Base-by-base conservation (phyloP, 2,329 filamentous ascomycete species). In the Fusarium sp. region DNA sequence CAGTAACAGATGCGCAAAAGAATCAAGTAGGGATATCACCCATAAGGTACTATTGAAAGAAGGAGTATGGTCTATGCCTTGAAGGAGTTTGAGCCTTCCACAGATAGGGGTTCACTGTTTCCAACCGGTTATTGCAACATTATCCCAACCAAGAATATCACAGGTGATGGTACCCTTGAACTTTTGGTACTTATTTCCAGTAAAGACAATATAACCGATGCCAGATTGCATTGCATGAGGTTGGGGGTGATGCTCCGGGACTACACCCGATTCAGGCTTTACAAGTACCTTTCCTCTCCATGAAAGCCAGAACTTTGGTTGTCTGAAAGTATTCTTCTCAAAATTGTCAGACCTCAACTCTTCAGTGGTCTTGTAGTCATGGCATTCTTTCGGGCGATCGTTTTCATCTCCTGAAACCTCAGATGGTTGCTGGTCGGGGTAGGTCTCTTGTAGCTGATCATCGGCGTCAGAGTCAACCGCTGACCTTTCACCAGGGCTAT, bases 301-400 rank as follows among this genome's bases (percentile, higher is more conserved):
- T 8, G 17, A 55, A 34, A 72, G 58, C 69, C 69, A 72, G 28
- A 72, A 72, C 15, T 72, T 72, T 36, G 62, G 69, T 42, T 72
- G 62, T 18, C 69, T 41, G 18, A 72, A 72, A 1, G 62, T 72
- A 8, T 71, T 68, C 30, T 72, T 71, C 34, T 72, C 67, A 5
- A 72, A 72, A 4, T 45, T 66, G 8, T n/a, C 22, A 14, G 58
- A 72, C 3, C 67, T 50, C 4, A n/a, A 14, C 22, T 18, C 38
- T 34, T 60, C 30, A 4, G 20, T 47, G 4, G 15, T 32, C 17
- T 68, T 58, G 13, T 14, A 20, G 18, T 41, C 10, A 8, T 22
- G 2, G 3, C 3, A 11, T 8, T 32, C 18, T 26, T 38, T 15
- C 14, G 7, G 8, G 6, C 12, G 4, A 4, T 41, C 10, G 13